Evolutionary conservation across 2,329 filamentous ascomycete species (phyloP).

Genomic region (Berkeleyomyces rouxiae): DNA sequence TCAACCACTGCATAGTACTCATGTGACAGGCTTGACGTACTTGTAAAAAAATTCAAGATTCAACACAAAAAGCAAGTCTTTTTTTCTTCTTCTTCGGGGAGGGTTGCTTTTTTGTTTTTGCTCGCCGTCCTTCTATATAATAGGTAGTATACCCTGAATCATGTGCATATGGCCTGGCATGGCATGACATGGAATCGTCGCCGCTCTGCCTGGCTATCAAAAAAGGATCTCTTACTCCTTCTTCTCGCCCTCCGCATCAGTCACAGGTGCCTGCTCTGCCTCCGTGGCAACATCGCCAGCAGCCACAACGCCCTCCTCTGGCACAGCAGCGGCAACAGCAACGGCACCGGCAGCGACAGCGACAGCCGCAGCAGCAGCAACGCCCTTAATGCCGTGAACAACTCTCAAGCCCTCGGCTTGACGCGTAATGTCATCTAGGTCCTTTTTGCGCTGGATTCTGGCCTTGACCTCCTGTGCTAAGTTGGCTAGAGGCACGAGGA

Average conservation of each 20-base stretch:
- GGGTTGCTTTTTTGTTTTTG: background rate
- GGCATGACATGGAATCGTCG: background rate
- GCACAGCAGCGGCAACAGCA: background rate
- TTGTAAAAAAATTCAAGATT: background rate
- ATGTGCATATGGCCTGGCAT: background rate
- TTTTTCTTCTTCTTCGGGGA: background rate
- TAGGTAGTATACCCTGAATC: background rate
- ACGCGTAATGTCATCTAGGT: slow-evolving; percentile 27
- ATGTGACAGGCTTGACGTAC: background rate
- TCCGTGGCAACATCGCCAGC: slow-evolving; percentile 6
- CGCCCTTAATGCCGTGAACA: slow-evolving; percentile 29
- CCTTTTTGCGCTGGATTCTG: slow-evolving; percentile 26
- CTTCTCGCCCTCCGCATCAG: background rate
- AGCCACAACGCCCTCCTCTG: background rate
- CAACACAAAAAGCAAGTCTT: background rate
- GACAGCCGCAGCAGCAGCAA: background rate
- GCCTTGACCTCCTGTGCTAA: slow-evolving; percentile 46
- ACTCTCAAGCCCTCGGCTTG: slow-evolving; percentile 30
- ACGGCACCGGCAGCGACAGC: background rate
- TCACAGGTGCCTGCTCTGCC: slow-evolving; percentile 11
- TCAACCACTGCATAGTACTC: no score
- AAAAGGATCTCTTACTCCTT: background rate
- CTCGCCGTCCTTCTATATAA: background rate
- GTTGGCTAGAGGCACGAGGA: slow-evolving; percentile 49
- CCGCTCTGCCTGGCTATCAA: background rate